Conservation (phyloP, 306 rosid genomes). For the Castanea mollissima region DNA sequence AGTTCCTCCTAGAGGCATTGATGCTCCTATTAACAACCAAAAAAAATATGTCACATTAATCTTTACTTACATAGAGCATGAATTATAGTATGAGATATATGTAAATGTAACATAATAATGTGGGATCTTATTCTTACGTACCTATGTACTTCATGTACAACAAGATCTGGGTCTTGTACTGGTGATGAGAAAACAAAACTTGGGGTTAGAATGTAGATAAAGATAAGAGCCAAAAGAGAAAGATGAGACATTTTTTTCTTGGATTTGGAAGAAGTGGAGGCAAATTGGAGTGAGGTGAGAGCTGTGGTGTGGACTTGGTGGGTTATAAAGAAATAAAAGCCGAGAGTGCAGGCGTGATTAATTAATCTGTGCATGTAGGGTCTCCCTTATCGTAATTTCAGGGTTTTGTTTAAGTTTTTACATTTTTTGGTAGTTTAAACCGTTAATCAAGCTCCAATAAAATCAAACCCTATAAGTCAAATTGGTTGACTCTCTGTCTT, state of each 20-base stretch:
- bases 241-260: conserved; percentile 36
- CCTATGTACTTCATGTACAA: conserved; percentile 77
- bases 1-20: conserved; percentile 68
- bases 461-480: conserved; percentile 36
- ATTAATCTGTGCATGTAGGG: conserved; percentile 33
- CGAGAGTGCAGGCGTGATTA: conserved; percentile 95
- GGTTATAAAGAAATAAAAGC: conserved; percentile 55
- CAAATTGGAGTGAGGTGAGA: not conserved
- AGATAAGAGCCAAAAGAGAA: conserved; percentile 27
- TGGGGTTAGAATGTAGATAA: conserved; percentile 28
- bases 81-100: not conserved
- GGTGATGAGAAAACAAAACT: conserved; percentile 35
- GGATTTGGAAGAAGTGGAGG: not conserved
- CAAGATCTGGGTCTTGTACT: conserved; percentile 59
- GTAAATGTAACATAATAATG: not conserved
- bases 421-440: conserved; percentile 30
- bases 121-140: conserved; percentile 5
- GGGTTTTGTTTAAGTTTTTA: not conserved
- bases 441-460: conserved; percentile 28
- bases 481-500: conserved; percentile 39
- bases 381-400: conserved; percentile 43
- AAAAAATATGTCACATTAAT: conserved; percentile 7
- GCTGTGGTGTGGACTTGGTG: not conserved
- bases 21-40: conserved; percentile 49
- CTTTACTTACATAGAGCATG: not conserved